Evolutionary conservation across 2,329 filamentous ascomycete genomes (phyloP), one percentile per base, ranked within the genome.

Genomic region (Cercospora brassicicola): DNA sequence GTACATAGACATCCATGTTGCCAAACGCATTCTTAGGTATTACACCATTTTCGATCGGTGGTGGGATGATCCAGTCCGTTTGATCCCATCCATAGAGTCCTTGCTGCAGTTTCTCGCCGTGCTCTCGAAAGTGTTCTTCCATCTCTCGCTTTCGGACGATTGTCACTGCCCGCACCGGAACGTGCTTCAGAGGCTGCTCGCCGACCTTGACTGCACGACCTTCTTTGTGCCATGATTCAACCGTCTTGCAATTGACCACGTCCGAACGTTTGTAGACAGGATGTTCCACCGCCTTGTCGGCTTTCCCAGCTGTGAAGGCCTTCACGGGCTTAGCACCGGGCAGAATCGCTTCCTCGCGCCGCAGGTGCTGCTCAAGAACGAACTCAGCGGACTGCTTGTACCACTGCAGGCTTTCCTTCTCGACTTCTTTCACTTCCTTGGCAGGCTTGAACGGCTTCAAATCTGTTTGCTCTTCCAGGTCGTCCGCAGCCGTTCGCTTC

Each of bases 171-270:
- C 95, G 91, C 77, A 95, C 93, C 0, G 94, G 93, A 0, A 97
- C 95, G 51, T 87, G 86, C 78, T 99, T 99, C 68, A 97, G 81
- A 0, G 95, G 92, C 59, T 88, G 81, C 72, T 91, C 89, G 2
- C 91, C 93, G 0, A 84, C 76, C 28, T 87, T 85, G 2, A 95
- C 89, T 28, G 89, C 90, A 10, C 94, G 88, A 0, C 95, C 95
- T 82, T 97, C 94, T 78, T 97, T 97, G 78, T 98, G 95, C 95
- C 95, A 99, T 1, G 92, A 97, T 78, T 99, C 95, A 1, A 91
- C 91, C 30, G 92, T 96, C 79, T 97, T 94, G 78, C 96, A 96
- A 45, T 87, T 85, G 2, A 94, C 88, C 0, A 98, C 88, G 72
- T 98, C 94, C 63, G 87, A 86, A 36, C 94, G 89, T 0, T 85